A percentile compares a stretch with the other conserved stretches of the same genome.
These are phyloP conservation scores for Ophiobolus disseminans DNA, from an alignment of 2,329 filamentous ascomycete species.

Conservation along the genomic window DNA sequence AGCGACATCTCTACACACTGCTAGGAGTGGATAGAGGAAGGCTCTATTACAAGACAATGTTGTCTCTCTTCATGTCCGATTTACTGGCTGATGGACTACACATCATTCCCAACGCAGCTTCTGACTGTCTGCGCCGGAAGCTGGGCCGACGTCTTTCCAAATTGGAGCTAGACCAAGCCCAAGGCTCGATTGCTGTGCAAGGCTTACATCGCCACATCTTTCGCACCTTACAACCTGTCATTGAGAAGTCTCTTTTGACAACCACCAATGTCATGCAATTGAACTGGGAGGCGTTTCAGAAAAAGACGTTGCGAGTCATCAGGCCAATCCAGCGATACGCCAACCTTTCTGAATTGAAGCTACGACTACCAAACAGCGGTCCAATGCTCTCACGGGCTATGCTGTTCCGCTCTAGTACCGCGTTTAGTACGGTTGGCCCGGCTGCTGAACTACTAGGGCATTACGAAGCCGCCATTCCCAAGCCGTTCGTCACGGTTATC, in stretches of 20 bases:
- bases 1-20: slow-evolving; percentile 57
- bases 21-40: slow-evolving; percentile 54
- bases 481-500: slow-evolving; percentile 20
- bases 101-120: slow-evolving; percentile 44
- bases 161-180: slow-evolving; percentile 53
- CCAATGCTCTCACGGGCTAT: slow-evolving; percentile 9
- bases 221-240: slow-evolving; percentile 5
- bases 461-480: slow-evolving; percentile 21
- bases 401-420: background rate
- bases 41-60: slow-evolving; percentile 64
- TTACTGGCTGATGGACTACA: slow-evolving; percentile 54
- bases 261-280: slow-evolving; percentile 23
- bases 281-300: slow-evolving; percentile 30
- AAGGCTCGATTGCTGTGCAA: background rate
- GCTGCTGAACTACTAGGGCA: slow-evolving; percentile 20
- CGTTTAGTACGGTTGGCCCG: background rate
- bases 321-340: slow-evolving; percentile 52
- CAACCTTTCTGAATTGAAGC: slow-evolving; percentile 9
- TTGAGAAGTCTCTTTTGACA: slow-evolving; percentile 21
- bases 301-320: slow-evolving; percentile 48
- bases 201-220: slow-evolving; percentile 3
- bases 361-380: slow-evolving; percentile 33
- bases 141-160: slow-evolving; percentile 66
- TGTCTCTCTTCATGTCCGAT: slow-evolving; percentile 57
- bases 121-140: slow-evolving; percentile 58